Evolutionary conservation across 495 filamentous ascomycete species (phyloP).

Genomic region (Extremus antarcticus): DNA sequence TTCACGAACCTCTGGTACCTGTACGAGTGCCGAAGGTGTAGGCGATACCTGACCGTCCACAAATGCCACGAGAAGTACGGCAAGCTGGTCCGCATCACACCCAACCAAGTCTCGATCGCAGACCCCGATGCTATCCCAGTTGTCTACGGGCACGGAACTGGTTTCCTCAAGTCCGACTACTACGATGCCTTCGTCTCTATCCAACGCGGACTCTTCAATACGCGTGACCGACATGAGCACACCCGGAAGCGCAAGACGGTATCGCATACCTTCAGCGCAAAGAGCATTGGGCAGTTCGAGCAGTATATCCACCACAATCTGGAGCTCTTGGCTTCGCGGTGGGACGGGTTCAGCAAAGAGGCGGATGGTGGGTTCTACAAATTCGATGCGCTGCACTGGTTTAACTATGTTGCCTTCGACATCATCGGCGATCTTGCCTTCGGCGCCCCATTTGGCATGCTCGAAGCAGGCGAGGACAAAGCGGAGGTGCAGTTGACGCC

Average conservation of each 20-base stretch:
- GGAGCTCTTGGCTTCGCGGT: slow-evolving; percentile 60
- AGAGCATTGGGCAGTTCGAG: slow-evolving; percentile 75
- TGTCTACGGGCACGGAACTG: slow-evolving; percentile 44
- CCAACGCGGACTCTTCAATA: slow-evolving; percentile 80
- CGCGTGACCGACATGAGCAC: slow-evolving; percentile 70
- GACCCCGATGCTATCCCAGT: slow-evolving; percentile 46
- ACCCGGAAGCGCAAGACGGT: slow-evolving; percentile 84
- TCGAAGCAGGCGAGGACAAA: slow-evolving; percentile 50
- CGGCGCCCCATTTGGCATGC: slow-evolving; percentile 38
- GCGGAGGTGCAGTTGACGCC: slow-evolving; percentile 50
- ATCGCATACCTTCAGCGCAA: slow-evolving; percentile 76
- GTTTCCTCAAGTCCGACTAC: slow-evolving; percentile 48
- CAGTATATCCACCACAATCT: slow-evolving; percentile 79
- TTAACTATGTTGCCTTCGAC: slow-evolving; percentile 90
- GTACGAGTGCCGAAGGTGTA: slow-evolving; percentile 52
- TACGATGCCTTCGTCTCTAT: slow-evolving; percentile 91
- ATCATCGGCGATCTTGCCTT: slow-evolving; percentile 68
- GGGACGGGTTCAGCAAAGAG: slow-evolving; percentile 40
- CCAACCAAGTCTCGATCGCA: slow-evolving; percentile 49
- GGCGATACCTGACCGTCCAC: slow-evolving; percentile 58
- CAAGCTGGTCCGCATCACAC: slow-evolving; percentile 48
- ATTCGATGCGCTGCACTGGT: slow-evolving; percentile 79
- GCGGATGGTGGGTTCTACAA: slow-evolving; percentile 46
- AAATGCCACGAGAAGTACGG: slow-evolving; percentile 61
- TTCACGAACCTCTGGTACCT: slow-evolving; percentile 76